phyloP scores from a whole-genome alignment of 805 yeast species.

The Ogataea neopini region DNA sequence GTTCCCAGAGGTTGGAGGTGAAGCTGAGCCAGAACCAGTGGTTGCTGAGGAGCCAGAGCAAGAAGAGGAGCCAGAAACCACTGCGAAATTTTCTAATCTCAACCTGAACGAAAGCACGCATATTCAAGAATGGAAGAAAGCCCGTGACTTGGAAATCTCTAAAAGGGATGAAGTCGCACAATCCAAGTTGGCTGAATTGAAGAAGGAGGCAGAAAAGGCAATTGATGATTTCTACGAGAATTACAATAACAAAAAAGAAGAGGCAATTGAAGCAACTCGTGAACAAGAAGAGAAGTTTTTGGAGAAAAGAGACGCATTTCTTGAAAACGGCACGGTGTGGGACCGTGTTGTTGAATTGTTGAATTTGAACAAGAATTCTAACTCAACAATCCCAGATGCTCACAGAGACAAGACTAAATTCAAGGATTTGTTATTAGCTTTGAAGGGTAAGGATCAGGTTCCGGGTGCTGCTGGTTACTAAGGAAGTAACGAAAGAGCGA shows the following conservation, averaged over 20 bases:
- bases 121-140: constrained; percentile 75
- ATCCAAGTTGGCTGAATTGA: constrained; percentile 63
- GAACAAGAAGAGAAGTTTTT: constrained; percentile 71
- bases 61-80: constrained; percentile 10
- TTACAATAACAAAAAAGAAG: constrained; percentile 81
- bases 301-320: constrained; percentile 69
- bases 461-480: constrained; percentile 61
- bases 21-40: constrained; percentile 16
- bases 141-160: constrained; percentile 74
- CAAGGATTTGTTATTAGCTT: constrained; percentile 49
- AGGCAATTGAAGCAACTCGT: constrained; percentile 59
- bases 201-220: constrained; percentile 74
- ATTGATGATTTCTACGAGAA: constrained; percentile 91
- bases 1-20: constrained; percentile 54
- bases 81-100: constrained; percentile 39
- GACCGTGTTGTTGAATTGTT: constrained; percentile 54
- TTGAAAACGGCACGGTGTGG: constrained; percentile 53
- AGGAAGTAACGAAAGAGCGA: not conserved
- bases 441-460: constrained; percentile 53
- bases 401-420: constrained; percentile 55
- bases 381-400: constrained; percentile 32
- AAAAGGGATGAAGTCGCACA: constrained; percentile 75
- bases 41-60: constrained; percentile 14
- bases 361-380: constrained; percentile 36
- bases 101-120: constrained; percentile 55